phyloP scores from a whole-genome alignment of 441 rosid species.

The Melastoma candidum region DNA sequence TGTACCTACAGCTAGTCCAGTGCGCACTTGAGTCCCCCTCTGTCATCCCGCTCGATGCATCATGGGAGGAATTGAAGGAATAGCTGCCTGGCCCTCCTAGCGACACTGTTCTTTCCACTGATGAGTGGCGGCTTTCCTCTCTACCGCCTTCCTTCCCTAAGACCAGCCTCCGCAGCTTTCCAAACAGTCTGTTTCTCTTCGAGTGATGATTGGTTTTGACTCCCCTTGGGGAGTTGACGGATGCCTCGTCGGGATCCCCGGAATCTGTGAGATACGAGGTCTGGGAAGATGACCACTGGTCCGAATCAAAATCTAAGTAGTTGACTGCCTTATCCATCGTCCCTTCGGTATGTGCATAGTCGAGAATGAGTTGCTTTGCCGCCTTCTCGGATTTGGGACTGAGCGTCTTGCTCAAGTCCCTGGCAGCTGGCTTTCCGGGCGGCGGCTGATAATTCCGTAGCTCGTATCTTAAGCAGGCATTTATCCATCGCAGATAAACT shows the following conservation, averaged over 20 bases:
- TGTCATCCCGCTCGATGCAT: slow-evolving; percentile 24
- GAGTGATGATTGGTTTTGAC: slow-evolving; percentile 24
- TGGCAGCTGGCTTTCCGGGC: slow-evolving; percentile 56
- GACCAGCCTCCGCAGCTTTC: slow-evolving; percentile 51
- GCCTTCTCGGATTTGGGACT: slow-evolving; percentile 70
- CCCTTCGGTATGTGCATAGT: slow-evolving; percentile 58
- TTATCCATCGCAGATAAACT: slow-evolving; percentile 83
- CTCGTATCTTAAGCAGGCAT: slow-evolving; percentile 81
- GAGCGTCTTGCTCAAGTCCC: slow-evolving; percentile 71
- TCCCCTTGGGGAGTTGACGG: slow-evolving; percentile 26
- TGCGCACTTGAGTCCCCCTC: slow-evolving; percentile 21
- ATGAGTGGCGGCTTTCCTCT: slow-evolving; percentile 21
- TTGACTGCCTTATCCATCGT: slow-evolving; percentile 23
- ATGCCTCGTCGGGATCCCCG: slow-evolving; percentile 37
- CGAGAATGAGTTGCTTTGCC: slow-evolving; percentile 73
- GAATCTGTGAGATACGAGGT: slow-evolving; percentile 44
- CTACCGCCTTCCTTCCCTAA: slow-evolving; percentile 39
- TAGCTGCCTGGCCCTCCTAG: slow-evolving; percentile 19
- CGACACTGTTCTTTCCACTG: slow-evolving; percentile 18
- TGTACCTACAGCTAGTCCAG: slow-evolving; percentile 11
- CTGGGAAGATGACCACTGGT: slow-evolving; percentile 59
- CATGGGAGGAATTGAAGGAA: slow-evolving; percentile 20
- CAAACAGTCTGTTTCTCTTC: slow-evolving; percentile 42
- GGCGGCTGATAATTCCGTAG: slow-evolving; percentile 57
- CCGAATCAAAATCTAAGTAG: slow-evolving; percentile 32